Evolutionary conservation across 2,329 filamentous ascomycete genomes (phyloP).

Genomic region (Cyphellophora attinorum): DNA sequence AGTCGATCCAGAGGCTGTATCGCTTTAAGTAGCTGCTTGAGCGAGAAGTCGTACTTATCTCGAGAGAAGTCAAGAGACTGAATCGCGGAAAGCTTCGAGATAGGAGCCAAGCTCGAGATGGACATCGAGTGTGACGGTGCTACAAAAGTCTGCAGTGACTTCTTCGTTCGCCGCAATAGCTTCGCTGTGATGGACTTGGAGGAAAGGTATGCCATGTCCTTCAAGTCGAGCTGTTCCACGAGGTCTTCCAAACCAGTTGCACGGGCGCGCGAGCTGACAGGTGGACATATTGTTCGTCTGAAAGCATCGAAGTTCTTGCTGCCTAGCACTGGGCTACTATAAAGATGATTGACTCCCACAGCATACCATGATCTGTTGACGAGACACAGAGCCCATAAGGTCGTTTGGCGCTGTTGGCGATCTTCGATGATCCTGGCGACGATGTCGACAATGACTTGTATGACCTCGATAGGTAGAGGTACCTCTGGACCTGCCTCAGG

Average conservation of each 20-base stretch:
- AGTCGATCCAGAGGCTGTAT: slow-evolving; percentile 38
- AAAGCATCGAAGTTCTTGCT: slow-evolving; percentile 46
- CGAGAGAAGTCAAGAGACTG: slow-evolving; percentile 42
- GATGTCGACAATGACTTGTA: slow-evolving; percentile 8
- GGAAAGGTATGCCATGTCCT: slow-evolving; percentile 48
- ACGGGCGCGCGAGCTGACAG: slow-evolving; percentile 31
- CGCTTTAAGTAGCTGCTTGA: slow-evolving; percentile 41
- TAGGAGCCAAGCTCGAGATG: slow-evolving; percentile 46
- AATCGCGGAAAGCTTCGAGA: slow-evolving; percentile 46
- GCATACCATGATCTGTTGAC: slow-evolving; percentile 49
- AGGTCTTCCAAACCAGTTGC: slow-evolving; percentile 29
- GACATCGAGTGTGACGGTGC: slow-evolving; percentile 51
- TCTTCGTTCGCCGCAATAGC: slow-evolving; percentile 44
- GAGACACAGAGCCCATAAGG: slow-evolving; percentile 43
- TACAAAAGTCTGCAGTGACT: slow-evolving; percentile 42
- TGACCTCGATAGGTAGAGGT: slow-evolving; percentile 14
- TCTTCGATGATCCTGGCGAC: slow-evolving; percentile 2
- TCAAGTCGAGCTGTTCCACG: slow-evolving; percentile 44
- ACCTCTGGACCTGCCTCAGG: too few species aligned
- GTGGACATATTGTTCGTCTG: slow-evolving; percentile 44
- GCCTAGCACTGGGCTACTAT: slow-evolving; percentile 39
- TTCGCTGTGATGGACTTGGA: slow-evolving; percentile 49
- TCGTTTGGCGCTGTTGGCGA: slow-evolving; percentile 29
- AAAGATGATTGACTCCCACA: slow-evolving; percentile 41
- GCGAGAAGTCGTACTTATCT: slow-evolving; percentile 40